A percentile compares a stretch with the other conserved stretches of the same genome.
These are phyloP conservation scores for Russula dissimulans DNA, from an alignment of 768 basidiomycete species.

Conservation along the genomic window DNA sequence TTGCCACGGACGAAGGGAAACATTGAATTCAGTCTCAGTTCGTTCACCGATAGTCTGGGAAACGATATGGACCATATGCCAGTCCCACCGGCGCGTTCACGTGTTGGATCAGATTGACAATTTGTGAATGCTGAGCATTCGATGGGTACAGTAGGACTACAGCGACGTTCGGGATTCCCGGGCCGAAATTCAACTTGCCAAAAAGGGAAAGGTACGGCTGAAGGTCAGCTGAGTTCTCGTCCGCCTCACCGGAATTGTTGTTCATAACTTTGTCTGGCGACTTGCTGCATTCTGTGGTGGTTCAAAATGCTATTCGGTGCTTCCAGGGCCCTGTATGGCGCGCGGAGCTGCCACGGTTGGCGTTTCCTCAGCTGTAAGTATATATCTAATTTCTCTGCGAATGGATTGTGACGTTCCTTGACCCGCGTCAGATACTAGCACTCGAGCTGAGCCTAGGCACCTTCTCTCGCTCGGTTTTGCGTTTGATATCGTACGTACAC, in stretches of 20 bases:
- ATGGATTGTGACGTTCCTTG: background rate
- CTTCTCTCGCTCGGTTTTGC: conserved; percentile 41
- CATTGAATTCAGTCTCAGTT: too few relatives aligned
- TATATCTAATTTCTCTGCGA: background rate
- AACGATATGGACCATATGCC: conserved; percentile 37
- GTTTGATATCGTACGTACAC: conserved; percentile 67
- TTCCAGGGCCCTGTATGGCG: background rate
- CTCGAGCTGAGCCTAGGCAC: background rate
- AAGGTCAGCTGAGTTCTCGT: background rate
- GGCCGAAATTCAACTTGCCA: background rate
- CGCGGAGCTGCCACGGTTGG: conserved; percentile 7
- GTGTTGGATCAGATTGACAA: conserved; percentile 42
- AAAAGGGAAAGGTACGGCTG: background rate
- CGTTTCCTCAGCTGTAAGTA: conserved; percentile 4
- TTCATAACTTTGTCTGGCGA: conserved; percentile 5
- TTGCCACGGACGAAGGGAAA: too few relatives aligned
- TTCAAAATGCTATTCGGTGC: conserved; percentile 7
- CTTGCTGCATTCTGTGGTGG: background rate
- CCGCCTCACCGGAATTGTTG: background rate
- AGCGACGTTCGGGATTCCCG: background rate
- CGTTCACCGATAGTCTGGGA: conserved; percentile 30
- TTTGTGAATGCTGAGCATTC: conserved; percentile 23
- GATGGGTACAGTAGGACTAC: too few relatives aligned
- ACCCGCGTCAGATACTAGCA: background rate
- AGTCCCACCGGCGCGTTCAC: conserved; percentile 33